These are phyloP conservation scores for Volvariella surrecta DNA, from an alignment of 1,284 basidiomycete genomes.

Conservation along the genomic window DNA sequence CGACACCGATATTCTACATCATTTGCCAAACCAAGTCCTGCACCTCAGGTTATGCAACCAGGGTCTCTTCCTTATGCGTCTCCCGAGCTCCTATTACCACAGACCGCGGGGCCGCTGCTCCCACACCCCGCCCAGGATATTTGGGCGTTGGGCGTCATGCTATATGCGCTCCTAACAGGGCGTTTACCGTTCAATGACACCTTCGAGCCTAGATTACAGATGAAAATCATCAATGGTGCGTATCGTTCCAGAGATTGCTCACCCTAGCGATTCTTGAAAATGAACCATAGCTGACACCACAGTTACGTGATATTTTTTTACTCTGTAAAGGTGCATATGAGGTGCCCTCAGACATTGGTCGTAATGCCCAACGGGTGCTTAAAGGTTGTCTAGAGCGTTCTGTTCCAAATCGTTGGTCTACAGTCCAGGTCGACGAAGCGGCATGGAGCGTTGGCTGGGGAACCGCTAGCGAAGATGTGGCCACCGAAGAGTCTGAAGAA, in stretches of 20 bases:
- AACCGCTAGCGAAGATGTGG: conserved; percentile 35
- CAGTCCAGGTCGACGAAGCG: conserved; percentile 64
- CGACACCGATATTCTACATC: conserved; percentile 58
- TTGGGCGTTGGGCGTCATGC: conserved; percentile 87
- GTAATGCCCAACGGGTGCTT: conserved; percentile 65
- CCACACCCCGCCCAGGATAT: conserved; percentile 77
- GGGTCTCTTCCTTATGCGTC: conserved; percentile 89
- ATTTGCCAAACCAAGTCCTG: conserved; percentile 24
- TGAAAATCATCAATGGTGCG: conserved; percentile 83
- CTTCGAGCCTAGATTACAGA: conserved; percentile 83
- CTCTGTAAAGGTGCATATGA: conserved; percentile 43
- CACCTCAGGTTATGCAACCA: conserved; percentile 42
- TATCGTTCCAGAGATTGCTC: conserved; percentile 13
- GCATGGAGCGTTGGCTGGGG: conserved; percentile 80
- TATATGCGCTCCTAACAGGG: conserved; percentile 78
- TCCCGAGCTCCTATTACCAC: conserved; percentile 41
- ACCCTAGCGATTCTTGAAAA: background rate
- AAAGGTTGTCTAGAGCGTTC: conserved; percentile 66
- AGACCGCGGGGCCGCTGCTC: conserved; percentile 18
- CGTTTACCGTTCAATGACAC: conserved; percentile 78
- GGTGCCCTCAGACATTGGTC: conserved; percentile 51
- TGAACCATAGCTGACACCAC: conserved; percentile 1
- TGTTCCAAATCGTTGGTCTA: conserved; percentile 59
- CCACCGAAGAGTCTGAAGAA: conserved; percentile 19
- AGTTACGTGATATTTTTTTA: conserved; percentile 5